Percentiles rank a stretch among this genome's conserved stretches.
Evolutionary conservation across 78 protist genomes (phyloP).

Genomic region (Emiliania huxleyi): DNA sequence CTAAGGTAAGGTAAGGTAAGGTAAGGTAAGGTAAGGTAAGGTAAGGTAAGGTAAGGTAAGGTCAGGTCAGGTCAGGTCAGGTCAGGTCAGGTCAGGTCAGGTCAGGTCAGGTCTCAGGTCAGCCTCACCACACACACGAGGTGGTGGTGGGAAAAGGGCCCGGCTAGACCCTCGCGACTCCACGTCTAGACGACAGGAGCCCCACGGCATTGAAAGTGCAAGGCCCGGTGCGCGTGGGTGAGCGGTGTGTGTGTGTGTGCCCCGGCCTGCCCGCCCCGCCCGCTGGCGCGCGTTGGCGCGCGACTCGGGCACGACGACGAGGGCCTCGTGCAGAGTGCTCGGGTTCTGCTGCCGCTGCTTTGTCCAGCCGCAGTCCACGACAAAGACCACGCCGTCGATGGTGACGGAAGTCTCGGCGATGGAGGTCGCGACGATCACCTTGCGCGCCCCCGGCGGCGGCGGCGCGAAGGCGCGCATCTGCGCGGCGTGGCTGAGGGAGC

Average conservation of each 20-base stretch:
- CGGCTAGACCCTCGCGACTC: too few species aligned
- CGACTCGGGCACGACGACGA: constrained; percentile 1
- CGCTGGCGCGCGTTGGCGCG: constrained; percentile 50
- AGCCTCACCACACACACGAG: too few species aligned
- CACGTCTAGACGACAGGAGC: too few species aligned
- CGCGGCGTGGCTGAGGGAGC: constrained; percentile 84
- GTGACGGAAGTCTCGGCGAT: constrained; percentile 98
- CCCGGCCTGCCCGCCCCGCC: constrained; percentile 64
- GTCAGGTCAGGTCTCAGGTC: too few species aligned
- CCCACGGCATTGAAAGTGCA: too few species aligned
- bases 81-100: too few species aligned
- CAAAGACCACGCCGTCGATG: constrained; percentile 95
- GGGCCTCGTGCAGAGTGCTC: neutral
- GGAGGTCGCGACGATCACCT: constrained; percentile 95
- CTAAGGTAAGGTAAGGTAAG: too few species aligned
- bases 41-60: too few species aligned
- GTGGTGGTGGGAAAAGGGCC: too few species aligned
- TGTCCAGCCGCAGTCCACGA: constrained; percentile 84
- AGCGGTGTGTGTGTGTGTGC: too few species aligned
- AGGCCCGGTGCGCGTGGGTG: too few species aligned
- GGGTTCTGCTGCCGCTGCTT: neutral
- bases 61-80: neutral
- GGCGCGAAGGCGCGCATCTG: constrained; percentile 69
- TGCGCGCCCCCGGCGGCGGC: constrained; percentile 69
- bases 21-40: neutral